Evolutionary conservation across 305 asterid species (phyloP).

Genomic region (Rubia tinctorum): DNA sequence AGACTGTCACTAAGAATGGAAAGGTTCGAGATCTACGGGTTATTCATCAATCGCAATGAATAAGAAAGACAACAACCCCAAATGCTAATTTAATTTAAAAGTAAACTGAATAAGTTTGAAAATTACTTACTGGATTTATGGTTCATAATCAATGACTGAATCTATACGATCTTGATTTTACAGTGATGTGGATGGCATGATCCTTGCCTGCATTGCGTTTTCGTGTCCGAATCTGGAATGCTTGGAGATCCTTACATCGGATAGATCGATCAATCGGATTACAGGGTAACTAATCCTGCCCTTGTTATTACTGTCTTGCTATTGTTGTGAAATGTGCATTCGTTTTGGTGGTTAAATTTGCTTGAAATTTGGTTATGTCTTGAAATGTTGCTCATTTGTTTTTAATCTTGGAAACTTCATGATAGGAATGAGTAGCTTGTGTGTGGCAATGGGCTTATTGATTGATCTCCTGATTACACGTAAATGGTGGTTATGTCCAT

Average conservation of each 20-base stretch:
- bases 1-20: slow-evolving; percentile 71
- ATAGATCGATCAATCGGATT: slow-evolving; percentile 60
- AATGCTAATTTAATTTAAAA: background rate
- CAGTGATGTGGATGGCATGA: slow-evolving; percentile 88
- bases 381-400: background rate
- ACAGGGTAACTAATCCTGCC: slow-evolving; percentile 55
- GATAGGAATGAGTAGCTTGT: background rate
- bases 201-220: slow-evolving; percentile 94
- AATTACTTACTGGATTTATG: background rate
- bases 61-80: background rate
- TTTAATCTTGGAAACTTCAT: background rate
- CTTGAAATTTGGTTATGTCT: background rate
- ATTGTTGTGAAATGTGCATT: too few species aligned
- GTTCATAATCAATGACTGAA: slow-evolving; percentile 20
- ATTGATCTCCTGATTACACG: too few species aligned
- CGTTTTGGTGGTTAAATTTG: background rate
- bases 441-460: background rate
- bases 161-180: slow-evolving; percentile 30
- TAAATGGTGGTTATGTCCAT: background rate
- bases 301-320: background rate
- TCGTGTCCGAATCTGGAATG: slow-evolving; percentile 84
- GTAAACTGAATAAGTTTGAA: background rate
- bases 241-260: slow-evolving; percentile 67
- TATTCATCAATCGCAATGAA: slow-evolving; percentile 12
- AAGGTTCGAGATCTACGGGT: slow-evolving; percentile 63